These are phyloP conservation scores for Diplodia scrobiculata DNA, from an alignment of 2,329 filamentous ascomycete species.

Conservation along the genomic window DNA sequence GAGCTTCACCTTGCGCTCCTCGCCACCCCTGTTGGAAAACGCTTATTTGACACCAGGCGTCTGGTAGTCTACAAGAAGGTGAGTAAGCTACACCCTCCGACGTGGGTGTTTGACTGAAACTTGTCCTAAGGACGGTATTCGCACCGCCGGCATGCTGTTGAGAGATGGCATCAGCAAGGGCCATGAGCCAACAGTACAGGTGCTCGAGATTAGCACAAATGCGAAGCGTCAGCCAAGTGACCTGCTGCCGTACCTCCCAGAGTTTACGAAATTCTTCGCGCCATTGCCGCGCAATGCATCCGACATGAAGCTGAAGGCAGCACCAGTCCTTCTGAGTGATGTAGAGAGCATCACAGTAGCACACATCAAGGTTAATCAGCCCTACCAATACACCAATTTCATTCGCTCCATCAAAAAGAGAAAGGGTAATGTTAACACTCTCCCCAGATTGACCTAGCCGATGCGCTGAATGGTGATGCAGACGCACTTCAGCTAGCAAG, in stretches of 20 bases:
- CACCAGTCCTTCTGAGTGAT: conserved; percentile 72
- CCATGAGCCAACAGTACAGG: conserved; percentile 68
- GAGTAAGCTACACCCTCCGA: conserved; percentile 29
- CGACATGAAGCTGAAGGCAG: conserved; percentile 68
- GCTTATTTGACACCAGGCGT: conserved; percentile 74
- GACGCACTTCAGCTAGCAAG: conserved; percentile 63
- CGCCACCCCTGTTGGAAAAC: conserved; percentile 77
- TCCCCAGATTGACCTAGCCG: conserved; percentile 44
- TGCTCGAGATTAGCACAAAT: conserved; percentile 74
- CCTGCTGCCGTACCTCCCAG: conserved; percentile 76
- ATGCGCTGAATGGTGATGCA: conserved; percentile 45
- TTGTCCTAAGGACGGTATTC: conserved; percentile 66
- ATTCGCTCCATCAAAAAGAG: conserved; percentile 50
- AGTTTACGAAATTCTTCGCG: conserved; percentile 68
- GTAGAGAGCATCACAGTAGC: conserved; percentile 83
- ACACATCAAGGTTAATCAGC: conserved; percentile 55
- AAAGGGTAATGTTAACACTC: conserved; percentile 48
- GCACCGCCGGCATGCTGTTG: conserved; percentile 78
- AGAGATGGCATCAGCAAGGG: conserved; percentile 72
- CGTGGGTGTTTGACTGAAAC: background rate
- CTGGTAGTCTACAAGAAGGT: conserved; percentile 77
- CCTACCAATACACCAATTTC: conserved; percentile 44
- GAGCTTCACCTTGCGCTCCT: conserved; percentile 78
- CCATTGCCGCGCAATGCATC: conserved; percentile 66
- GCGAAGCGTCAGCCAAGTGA: conserved; percentile 77